Evolutionary conservation across 768 basidiomycete species (phyloP).

Genomic region (Mrakia gelida): DNA sequence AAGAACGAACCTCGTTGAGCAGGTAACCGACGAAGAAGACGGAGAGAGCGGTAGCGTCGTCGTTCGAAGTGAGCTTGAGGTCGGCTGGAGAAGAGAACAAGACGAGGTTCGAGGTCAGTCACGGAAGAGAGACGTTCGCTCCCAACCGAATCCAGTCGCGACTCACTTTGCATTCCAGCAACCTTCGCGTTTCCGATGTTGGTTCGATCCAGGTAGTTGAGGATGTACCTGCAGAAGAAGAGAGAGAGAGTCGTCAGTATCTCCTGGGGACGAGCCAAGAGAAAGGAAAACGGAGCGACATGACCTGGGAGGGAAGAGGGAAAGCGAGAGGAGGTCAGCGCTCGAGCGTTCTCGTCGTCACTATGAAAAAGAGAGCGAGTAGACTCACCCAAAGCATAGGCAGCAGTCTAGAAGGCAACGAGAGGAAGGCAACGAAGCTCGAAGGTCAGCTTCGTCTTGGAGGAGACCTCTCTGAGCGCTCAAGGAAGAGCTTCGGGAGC

Average conservation of each 20-base stretch:
- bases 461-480: not conserved
- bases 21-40: slow-evolving; percentile 46
- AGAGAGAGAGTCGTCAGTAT: not conserved
- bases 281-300: not conserved
- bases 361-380: slow-evolving; percentile 17
- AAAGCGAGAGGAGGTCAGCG: slow-evolving; percentile 38
- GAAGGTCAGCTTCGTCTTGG: not conserved
- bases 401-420: not conserved
- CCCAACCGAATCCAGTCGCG: not conserved
- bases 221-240: not conserved
- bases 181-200: slow-evolving; percentile 44
- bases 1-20: slow-evolving; percentile 35
- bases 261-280: not conserved
- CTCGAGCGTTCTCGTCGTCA: too few species aligned
- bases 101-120: too few species aligned
- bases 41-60: slow-evolving; percentile 43
- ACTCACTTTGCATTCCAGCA: slow-evolving; percentile 39
- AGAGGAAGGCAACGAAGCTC: not conserved
- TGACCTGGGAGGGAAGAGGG: slow-evolving; percentile 33
- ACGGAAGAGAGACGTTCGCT: too few species aligned
- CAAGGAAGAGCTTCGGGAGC: too few species aligned
- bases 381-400: not conserved
- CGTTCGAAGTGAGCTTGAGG: slow-evolving; percentile 40
- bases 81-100: slow-evolving; percentile 24
- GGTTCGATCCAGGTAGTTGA: slow-evolving; percentile 28